Conservation (phyloP, 768 basidiomycete genomes). For the Pleurotus djamor region DNA sequence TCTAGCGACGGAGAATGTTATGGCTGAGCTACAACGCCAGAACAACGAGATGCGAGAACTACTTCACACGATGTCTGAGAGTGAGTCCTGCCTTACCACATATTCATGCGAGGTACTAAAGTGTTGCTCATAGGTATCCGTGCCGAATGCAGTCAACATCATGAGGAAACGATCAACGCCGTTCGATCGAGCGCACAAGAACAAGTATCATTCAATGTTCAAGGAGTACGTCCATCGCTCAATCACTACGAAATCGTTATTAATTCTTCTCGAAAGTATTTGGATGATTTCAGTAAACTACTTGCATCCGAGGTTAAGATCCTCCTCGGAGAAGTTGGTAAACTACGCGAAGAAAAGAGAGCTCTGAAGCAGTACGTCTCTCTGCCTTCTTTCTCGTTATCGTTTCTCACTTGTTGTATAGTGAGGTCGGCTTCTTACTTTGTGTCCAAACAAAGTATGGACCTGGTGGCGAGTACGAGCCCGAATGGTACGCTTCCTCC, state of each 20-base stretch:
- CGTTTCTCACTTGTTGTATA: conserved; percentile 21
- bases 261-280: conserved; percentile 47
- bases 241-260: neutral
- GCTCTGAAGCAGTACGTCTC: conserved; percentile 71
- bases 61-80: conserved; percentile 51
- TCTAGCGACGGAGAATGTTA: conserved; percentile 56
- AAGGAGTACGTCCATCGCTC: conserved; percentile 53
- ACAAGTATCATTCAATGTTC: conserved; percentile 82
- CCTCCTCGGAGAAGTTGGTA: conserved; percentile 81
- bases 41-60: conserved; percentile 59
- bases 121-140: conserved; percentile 55
- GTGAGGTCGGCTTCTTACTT: conserved; percentile 75
- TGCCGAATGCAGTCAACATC: conserved; percentile 60
- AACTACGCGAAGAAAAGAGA: conserved; percentile 76
- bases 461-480: conserved; percentile 84
- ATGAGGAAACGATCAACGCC: conserved; percentile 63
- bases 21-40: conserved; percentile 58
- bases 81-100: conserved; percentile 32
- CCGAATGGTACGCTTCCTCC: conserved; percentile 57
- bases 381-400: neutral
- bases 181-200: conserved; percentile 71
- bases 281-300: conserved; percentile 86
- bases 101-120: conserved; percentile 9
- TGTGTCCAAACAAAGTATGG: conserved; percentile 73
- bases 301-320: conserved; percentile 82